Evolutionary conservation across 108 stramenopile species (phyloP).

Genomic region (Epithemia pelagica): DNA sequence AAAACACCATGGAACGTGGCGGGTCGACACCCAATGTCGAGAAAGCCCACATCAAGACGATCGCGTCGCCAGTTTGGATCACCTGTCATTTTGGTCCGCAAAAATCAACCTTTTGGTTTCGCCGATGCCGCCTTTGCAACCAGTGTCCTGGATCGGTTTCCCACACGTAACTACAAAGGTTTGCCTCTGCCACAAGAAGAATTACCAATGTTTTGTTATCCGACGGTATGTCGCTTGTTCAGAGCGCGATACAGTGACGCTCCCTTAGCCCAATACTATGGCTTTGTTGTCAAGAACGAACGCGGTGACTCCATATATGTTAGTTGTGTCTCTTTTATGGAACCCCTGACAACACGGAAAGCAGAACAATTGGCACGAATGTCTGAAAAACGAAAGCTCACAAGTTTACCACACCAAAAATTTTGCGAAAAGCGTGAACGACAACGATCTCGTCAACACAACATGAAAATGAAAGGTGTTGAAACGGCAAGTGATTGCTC

Average conservation of each 20-base stretch:
- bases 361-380: slow-evolving; percentile 42
- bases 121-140: slow-evolving; percentile 70
- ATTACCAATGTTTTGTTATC: slow-evolving; percentile 87
- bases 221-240: slow-evolving; percentile 61
- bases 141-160: slow-evolving; percentile 75
- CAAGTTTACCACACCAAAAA: slow-evolving; percentile 58
- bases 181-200: slow-evolving; percentile 84
- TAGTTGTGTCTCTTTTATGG: slow-evolving; percentile 82
- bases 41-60: background rate
- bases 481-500: slow-evolving; percentile 7
- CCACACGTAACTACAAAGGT: slow-evolving; percentile 73
- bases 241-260: slow-evolving; percentile 59
- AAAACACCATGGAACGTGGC: slow-evolving; percentile 38
- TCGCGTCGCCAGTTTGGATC: no score
- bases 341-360: slow-evolving; percentile 56
- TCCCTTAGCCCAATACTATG: slow-evolving; percentile 66
- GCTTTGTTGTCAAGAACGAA: slow-evolving; percentile 89
- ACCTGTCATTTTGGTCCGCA: slow-evolving; percentile 34
- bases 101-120: slow-evolving; percentile 69
- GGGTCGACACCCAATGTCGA: background rate
- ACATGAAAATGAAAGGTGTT: slow-evolving; percentile 12
- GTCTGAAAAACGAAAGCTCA: slow-evolving; percentile 40
- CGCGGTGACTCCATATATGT: slow-evolving; percentile 77
- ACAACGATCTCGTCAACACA: no score
- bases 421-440: slow-evolving; percentile 33